Evolutionary conservation across 176 grass and related monocot genomes (phyloP), one percentile per base, ranked within the genome.

Genomic region (Canna indica): DNA sequence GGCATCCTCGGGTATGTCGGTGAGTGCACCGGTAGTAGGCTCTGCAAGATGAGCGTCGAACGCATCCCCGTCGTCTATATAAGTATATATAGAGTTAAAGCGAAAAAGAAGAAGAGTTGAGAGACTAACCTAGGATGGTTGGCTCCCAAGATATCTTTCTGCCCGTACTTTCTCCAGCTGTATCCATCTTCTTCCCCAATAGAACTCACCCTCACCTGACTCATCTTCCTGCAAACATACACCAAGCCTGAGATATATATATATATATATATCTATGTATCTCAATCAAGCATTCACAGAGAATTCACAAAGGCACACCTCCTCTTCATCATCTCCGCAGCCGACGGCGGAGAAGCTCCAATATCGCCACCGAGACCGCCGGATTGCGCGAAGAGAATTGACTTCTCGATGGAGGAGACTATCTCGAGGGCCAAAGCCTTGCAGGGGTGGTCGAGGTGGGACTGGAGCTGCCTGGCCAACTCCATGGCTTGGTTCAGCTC

Each of bases 111-210:
- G 39, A 18, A 56, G 24, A n/a, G 30, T 42, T 7, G 15, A 20
- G 34, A 18, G 74, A 56, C 70, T 85, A 45, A 95, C 90, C 93
- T 92, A 18, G 93, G 93, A 68, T 92, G 82, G 52, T 73, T 81
- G 74, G 93, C 88, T 59, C 88, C 88, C 17, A 97, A 79, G 52
- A 97, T 97, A 56, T 90, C 93, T 69, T 97, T 97, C 80, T 97
- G 88, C 4, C 93, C 93, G 79, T 97, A 97, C 74, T 97, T 97
- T 71, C 93, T 81, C 93, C 93, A 97, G 76, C 82, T 83, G 35
- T 90, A 35, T 14, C 93, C 93, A 64, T 92, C 93, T 46, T 92
- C 77, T 36, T 81, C 47, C 34, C 76, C 75, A 59, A 97, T 75
- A 68, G 90, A 82, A 33, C 22, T 81, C 42, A 68, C 85, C 36